Conservation (phyloP, 192 early-diverging fungal species). For the Geosiphon pyriformis region DNA sequence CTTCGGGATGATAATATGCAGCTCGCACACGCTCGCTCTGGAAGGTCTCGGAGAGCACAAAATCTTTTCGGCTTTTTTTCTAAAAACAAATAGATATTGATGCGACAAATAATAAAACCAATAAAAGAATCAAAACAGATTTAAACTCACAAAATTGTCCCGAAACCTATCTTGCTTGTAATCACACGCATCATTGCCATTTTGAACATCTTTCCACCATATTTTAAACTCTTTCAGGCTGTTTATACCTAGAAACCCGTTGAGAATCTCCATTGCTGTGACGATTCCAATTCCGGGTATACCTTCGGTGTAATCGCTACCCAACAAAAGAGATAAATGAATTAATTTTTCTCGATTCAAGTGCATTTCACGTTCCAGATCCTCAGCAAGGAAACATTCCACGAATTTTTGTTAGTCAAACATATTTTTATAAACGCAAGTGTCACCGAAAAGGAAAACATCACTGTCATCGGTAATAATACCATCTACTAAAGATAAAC, state of each 20-base stretch:
- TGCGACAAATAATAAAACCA: slow-evolving; percentile 1
- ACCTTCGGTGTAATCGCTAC: slow-evolving; percentile 97
- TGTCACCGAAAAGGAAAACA: slow-evolving; percentile 88
- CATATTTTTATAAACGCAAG: slow-evolving; percentile 84
- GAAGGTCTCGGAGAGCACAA: slow-evolving; percentile 70
- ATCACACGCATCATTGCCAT: slow-evolving; percentile 14
- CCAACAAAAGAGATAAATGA: slow-evolving; percentile 80
- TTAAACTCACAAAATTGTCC: slow-evolving; percentile 40
- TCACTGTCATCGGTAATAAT: slow-evolving; percentile 97
- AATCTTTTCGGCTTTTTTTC: slow-evolving; percentile 54
- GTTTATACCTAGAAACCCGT: slow-evolving; percentile 56
- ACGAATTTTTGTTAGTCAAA: slow-evolving; percentile 88
- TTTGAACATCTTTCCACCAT: slow-evolving; percentile 53
- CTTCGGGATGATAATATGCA: slow-evolving; percentile 77
- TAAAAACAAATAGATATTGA: slow-evolving; percentile 26
- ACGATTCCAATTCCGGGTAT: slow-evolving; percentile 84
- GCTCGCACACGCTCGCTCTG: slow-evolving; percentile 70
- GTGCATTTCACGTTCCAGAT: slow-evolving; percentile 61
- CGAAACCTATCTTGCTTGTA: slow-evolving; percentile 22
- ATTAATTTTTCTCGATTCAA: slow-evolving; percentile 70
- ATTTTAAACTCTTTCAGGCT: slow-evolving; percentile 47
- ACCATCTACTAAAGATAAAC: slow-evolving; percentile 73
- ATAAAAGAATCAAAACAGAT: slow-evolving; percentile 34
- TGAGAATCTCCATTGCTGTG: slow-evolving; percentile 83
- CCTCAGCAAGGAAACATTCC: slow-evolving; percentile 68